phyloP scores from a whole-genome alignment of 2,329 filamentous ascomycete species.

The Aspergillus niger region DNA sequence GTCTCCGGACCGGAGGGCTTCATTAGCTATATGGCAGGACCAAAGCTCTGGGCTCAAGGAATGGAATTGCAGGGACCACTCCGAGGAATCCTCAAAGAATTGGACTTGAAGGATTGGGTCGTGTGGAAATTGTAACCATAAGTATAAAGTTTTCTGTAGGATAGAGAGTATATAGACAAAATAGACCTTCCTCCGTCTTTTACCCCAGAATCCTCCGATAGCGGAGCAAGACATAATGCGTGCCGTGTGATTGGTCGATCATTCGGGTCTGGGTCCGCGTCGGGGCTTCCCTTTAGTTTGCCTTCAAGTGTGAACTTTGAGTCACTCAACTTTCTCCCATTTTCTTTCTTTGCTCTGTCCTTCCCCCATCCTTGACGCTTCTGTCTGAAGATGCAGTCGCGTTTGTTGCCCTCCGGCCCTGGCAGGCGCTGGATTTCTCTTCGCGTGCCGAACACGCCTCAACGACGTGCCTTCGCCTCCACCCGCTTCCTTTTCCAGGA shows the following conservation, averaged over 20 bases:
- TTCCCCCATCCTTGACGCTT: background rate
- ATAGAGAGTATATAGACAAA: background rate
- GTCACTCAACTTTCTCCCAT: background rate
- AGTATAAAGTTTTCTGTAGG: background rate
- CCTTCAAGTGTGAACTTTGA: background rate
- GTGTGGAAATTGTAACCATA: slow-evolving; percentile 58
- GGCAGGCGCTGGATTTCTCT: slow-evolving; percentile 27
- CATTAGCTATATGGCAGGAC: slow-evolving; percentile 74
- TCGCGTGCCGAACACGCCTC: slow-evolving; percentile 26
- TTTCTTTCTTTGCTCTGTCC: background rate
- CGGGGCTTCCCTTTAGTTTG: too few relatives aligned
- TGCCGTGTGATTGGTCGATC: slow-evolving; percentile 20
- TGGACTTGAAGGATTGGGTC: slow-evolving; percentile 61
- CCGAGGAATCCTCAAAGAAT: slow-evolving; percentile 64
- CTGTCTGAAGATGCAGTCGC: slow-evolving; percentile 19
- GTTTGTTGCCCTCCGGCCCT: slow-evolving; percentile 23
- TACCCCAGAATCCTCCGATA: slow-evolving; percentile 15
- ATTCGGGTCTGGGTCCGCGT: slow-evolving; percentile 1
- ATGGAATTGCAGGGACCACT: slow-evolving; percentile 74
- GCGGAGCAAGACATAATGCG: slow-evolving; percentile 20
- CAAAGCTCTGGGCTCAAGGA: slow-evolving; percentile 73
- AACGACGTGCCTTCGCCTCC: slow-evolving; percentile 34
- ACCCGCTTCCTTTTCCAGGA: slow-evolving; percentile 37
- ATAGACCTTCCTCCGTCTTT: background rate
- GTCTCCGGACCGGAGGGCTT: slow-evolving; percentile 93